phyloP scores from a whole-genome alignment of 768 basidiomycete genomes.

The Dentipellis sp. region DNA sequence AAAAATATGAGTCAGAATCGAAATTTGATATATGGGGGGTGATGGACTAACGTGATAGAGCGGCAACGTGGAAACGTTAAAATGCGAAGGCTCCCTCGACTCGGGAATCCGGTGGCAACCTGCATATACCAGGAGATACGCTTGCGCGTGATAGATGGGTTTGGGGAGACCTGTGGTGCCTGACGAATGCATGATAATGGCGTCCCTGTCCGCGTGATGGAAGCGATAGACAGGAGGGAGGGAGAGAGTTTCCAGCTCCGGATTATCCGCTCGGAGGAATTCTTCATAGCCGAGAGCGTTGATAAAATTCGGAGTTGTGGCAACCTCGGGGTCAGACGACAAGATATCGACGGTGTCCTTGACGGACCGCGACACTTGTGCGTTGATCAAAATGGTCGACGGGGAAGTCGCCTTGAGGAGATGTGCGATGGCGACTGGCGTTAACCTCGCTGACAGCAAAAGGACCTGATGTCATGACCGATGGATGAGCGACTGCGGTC shows the following conservation, averaged over 20 bases:
- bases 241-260: constrained; percentile 7
- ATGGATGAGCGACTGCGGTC: neutral
- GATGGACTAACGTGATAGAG: constrained; percentile 27
- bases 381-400: constrained; percentile 22
- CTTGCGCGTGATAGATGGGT: constrained; percentile 26
- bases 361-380: constrained; percentile 23
- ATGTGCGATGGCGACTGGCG: constrained; percentile 27
- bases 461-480: constrained; percentile 20
- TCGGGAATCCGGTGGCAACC: constrained; percentile 27
- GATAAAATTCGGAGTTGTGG: constrained; percentile 8
- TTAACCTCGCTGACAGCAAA: constrained; percentile 27
- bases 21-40: neutral
- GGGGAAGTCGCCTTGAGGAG: constrained; percentile 24
- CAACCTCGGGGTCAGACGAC: neutral
- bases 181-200: constrained; percentile 39
- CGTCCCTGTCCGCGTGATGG: constrained; percentile 24
- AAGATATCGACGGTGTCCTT: constrained; percentile 19
- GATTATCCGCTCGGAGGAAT: constrained; percentile 16
- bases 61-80: constrained; percentile 29
- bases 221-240: constrained; percentile 20
- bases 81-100: constrained; percentile 20
- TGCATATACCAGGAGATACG: constrained; percentile 25
- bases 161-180: constrained; percentile 45
- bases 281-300: constrained; percentile 22
- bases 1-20: neutral